Evolutionary conservation across 1,284 basidiomycete species (phyloP).

Genomic region (Moesziomyces sp.): DNA sequence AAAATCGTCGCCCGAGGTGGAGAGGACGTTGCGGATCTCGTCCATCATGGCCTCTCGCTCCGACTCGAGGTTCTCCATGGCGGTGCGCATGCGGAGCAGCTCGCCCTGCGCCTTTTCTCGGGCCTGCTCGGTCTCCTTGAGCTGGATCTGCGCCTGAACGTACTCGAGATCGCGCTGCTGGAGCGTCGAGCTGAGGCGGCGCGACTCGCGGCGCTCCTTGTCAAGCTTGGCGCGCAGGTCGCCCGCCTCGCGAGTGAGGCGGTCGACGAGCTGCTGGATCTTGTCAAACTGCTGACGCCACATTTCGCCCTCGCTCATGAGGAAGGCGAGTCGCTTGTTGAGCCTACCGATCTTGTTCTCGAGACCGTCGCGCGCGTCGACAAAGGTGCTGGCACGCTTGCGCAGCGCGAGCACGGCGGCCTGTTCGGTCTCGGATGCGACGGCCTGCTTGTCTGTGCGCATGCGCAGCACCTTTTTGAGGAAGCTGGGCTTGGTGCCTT

Average conservation of each 20-base stretch:
- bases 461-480: slow-evolving; percentile 55
- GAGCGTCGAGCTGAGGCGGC: slow-evolving; percentile 73
- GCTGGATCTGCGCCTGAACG: slow-evolving; percentile 55
- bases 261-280: slow-evolving; percentile 86
- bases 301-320: slow-evolving; percentile 87
- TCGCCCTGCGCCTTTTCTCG: slow-evolving; percentile 59
- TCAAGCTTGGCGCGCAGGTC: slow-evolving; percentile 84
- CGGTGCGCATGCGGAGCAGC: slow-evolving; percentile 53
- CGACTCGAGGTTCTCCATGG: slow-evolving; percentile 55
- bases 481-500: slow-evolving; percentile 52
- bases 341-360: slow-evolving; percentile 78
- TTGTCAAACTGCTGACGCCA: slow-evolving; percentile 90
- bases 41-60: slow-evolving; percentile 65
- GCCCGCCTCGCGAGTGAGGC: slow-evolving; percentile 81
- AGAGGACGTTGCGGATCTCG: slow-evolving; percentile 61
- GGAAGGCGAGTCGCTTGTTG: slow-evolving; percentile 80
- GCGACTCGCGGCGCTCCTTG: slow-evolving; percentile 86
- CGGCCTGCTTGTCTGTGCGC: slow-evolving; percentile 42
- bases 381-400: slow-evolving; percentile 87
- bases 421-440: slow-evolving; percentile 53
- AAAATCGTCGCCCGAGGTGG: slow-evolving; percentile 40
- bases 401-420: slow-evolving; percentile 58
- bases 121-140: slow-evolving; percentile 59
- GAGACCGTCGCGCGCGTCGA: slow-evolving; percentile 77
- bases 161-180: slow-evolving; percentile 61